phyloP scores from a whole-genome alignment of 2,329 filamentous ascomycete species.

The Penicillium sp. region DNA sequence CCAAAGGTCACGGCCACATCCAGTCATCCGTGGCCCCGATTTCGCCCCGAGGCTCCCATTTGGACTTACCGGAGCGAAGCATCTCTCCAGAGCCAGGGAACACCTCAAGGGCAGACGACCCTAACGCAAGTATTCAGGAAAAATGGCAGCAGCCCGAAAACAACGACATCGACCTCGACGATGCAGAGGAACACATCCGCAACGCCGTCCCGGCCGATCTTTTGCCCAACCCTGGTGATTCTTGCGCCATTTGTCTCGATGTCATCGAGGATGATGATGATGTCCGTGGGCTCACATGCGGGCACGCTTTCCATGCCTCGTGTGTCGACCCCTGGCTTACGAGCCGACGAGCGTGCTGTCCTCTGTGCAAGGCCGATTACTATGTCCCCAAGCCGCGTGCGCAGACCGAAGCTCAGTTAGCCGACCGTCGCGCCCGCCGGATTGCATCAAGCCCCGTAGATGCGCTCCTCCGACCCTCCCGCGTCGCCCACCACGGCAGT shows the following conservation, averaged over 20 bases:
- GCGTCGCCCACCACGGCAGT: slow-evolving; percentile 37
- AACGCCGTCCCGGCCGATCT: slow-evolving; percentile 80
- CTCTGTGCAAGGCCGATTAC: slow-evolving; percentile 97
- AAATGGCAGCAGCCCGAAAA: slow-evolving; percentile 45
- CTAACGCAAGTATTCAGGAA: slow-evolving; percentile 8
- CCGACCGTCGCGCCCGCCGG: slow-evolving; percentile 36
- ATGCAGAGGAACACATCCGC: slow-evolving; percentile 77
- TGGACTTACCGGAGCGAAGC: slow-evolving; percentile 23
- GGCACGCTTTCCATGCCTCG: slow-evolving; percentile 96
- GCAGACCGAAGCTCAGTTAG: slow-evolving; percentile 44
- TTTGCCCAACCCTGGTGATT: slow-evolving; percentile 79
- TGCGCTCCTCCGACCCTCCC: slow-evolving; percentile 32
- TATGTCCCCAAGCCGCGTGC: slow-evolving; percentile 89
- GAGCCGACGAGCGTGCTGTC: slow-evolving; percentile 89
- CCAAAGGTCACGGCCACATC: slow-evolving; percentile 19
- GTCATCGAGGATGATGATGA: slow-evolving; percentile 93
- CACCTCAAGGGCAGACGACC: slow-evolving; percentile 1
- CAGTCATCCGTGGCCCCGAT: slow-evolving; percentile 17
- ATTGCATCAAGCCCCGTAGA: slow-evolving; percentile 24
- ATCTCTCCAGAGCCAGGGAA: neutral
- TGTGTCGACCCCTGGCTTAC: slow-evolving; percentile 98
- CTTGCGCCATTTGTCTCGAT: slow-evolving; percentile 96
- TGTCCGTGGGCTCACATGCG: slow-evolving; percentile 88
- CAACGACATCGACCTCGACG: slow-evolving; percentile 63
- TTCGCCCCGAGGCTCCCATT: slow-evolving; percentile 17